A percentile compares a stretch with the other conserved stretches of the same genome.
Conservation (phyloP, 1,139 yeast genomes). For the Yamadazyma spencermartinsiae region DNA sequence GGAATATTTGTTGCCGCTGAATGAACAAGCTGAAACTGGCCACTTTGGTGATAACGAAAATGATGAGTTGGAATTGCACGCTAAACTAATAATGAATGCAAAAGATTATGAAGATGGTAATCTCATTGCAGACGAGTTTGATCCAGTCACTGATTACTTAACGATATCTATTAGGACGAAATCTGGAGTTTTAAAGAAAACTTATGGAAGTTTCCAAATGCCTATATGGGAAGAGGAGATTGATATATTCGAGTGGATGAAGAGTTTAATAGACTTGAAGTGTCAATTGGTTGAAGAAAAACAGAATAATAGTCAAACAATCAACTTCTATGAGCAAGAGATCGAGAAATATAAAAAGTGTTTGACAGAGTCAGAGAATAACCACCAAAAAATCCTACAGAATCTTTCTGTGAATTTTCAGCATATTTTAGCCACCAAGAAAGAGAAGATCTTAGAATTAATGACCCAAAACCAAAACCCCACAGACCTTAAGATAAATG, state of each 20-base stretch:
- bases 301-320: not conserved
- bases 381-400: slow-evolving; percentile 26
- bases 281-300: slow-evolving; percentile 1
- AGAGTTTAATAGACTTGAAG: slow-evolving; percentile 8
- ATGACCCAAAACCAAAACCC: slow-evolving; percentile 1
- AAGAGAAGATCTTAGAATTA: slow-evolving; percentile 36
- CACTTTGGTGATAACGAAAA: slow-evolving; percentile 1
- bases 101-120: slow-evolving; percentile 15
- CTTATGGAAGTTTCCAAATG: slow-evolving; percentile 13
- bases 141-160: no score
- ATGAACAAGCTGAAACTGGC: not conserved
- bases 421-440: slow-evolving; percentile 37
- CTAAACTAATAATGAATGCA: slow-evolving; percentile 11
- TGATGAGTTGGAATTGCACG: slow-evolving; percentile 9
- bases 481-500: slow-evolving; percentile 22
- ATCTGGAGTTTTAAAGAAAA: slow-evolving; percentile 11
- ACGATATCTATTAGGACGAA: slow-evolving; percentile 12
- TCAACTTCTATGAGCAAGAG: slow-evolving; percentile 7
- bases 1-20: slow-evolving; percentile 10
- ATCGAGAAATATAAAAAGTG: slow-evolving; percentile 11
- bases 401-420: slow-evolving; percentile 41
- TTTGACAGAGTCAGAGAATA: slow-evolving; percentile 11
- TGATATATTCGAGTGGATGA: slow-evolving; percentile 16
- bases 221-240: slow-evolving; percentile 11
- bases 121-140: slow-evolving; percentile 10